These are phyloP conservation scores for Colletotrichum spinosum DNA, from an alignment of 2,329 filamentous ascomycete genomes.

Conservation along the genomic window DNA sequence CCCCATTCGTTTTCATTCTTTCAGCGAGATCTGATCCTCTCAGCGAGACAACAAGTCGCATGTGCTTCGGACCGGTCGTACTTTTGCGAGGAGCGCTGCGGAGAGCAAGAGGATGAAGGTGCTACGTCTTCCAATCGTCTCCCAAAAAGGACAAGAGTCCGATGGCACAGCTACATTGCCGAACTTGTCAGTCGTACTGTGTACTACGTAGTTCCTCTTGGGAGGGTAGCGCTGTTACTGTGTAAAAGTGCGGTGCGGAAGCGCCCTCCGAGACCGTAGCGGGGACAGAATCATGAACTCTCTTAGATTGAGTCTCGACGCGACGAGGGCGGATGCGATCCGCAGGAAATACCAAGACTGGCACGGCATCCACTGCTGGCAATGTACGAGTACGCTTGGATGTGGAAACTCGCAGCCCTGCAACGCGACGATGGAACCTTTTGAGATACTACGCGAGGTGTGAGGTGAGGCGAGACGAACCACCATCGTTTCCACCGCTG, in stretches of 20 bases:
- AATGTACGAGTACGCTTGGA: not conserved
- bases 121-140: too few species aligned
- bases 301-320: constrained; percentile 29
- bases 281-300: constrained; percentile 30
- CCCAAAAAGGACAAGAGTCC: too few species aligned
- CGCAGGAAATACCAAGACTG: constrained; percentile 9
- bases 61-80: too few species aligned
- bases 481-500: constrained; percentile 20
- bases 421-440: constrained; percentile 7
- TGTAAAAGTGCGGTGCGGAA: constrained; percentile 24
- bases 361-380: constrained; percentile 13
- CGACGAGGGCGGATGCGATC: constrained; percentile 23
- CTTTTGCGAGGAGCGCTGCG: too few species aligned
- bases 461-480: too few species aligned
- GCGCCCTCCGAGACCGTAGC: constrained; percentile 24
- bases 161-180: not conserved
- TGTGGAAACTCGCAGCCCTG: constrained; percentile 18
- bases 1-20: too few species aligned
- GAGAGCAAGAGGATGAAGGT: too few species aligned
- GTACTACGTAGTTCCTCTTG: not conserved
- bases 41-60: constrained; percentile 5
- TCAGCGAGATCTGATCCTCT: not conserved
- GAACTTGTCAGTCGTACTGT: not conserved
- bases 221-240: constrained; percentile 7
- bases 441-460: not conserved